Evolutionary conservation across 1,284 basidiomycete genomes (phyloP).

Genomic region (Nidula niveotomentosa): DNA sequence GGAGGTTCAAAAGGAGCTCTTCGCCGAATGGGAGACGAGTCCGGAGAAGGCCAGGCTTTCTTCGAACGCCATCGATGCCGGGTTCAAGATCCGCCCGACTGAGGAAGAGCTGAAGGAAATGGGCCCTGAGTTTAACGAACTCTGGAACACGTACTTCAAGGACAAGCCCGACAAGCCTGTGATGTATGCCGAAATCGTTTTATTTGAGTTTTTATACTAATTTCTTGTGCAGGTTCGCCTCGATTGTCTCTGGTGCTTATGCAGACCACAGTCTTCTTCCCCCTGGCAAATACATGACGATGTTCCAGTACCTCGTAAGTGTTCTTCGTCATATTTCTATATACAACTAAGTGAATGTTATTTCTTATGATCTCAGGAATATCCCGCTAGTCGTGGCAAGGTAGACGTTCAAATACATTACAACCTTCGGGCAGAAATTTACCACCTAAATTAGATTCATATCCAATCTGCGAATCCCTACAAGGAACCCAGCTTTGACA

Average conservation of each 20-base stretch:
- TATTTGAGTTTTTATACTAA: slow-evolving; percentile 29
- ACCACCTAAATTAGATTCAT: slow-evolving; percentile 46
- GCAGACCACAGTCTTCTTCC: slow-evolving; percentile 69
- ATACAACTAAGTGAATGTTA: neutral
- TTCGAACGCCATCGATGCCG: slow-evolving; percentile 72
- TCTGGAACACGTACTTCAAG: slow-evolving; percentile 71
- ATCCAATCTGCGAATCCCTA: slow-evolving; percentile 62
- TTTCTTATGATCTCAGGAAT: slow-evolving; percentile 37
- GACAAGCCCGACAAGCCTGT: slow-evolving; percentile 78
- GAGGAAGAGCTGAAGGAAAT: slow-evolving; percentile 70
- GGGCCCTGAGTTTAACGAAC: slow-evolving; percentile 72
- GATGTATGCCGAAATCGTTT: slow-evolving; percentile 70
- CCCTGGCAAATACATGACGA: slow-evolving; percentile 71
- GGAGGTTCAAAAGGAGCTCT: slow-evolving; percentile 58
- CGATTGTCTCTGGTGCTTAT: neutral
- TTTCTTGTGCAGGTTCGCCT: neutral
- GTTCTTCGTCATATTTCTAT: neutral
- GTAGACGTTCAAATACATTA: slow-evolving; percentile 23
- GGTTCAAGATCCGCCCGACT: slow-evolving; percentile 74
- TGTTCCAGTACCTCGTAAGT: slow-evolving; percentile 70
- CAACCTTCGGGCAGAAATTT: too few species aligned
- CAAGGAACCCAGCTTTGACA: slow-evolving; percentile 64
- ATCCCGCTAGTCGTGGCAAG: slow-evolving; percentile 60
- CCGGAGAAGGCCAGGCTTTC: slow-evolving; percentile 69
- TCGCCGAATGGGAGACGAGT: slow-evolving; percentile 66